These are phyloP conservation scores for Xylaria sp. DNA, from an alignment of 2,329 filamentous ascomycete species.

Conservation along the genomic window DNA sequence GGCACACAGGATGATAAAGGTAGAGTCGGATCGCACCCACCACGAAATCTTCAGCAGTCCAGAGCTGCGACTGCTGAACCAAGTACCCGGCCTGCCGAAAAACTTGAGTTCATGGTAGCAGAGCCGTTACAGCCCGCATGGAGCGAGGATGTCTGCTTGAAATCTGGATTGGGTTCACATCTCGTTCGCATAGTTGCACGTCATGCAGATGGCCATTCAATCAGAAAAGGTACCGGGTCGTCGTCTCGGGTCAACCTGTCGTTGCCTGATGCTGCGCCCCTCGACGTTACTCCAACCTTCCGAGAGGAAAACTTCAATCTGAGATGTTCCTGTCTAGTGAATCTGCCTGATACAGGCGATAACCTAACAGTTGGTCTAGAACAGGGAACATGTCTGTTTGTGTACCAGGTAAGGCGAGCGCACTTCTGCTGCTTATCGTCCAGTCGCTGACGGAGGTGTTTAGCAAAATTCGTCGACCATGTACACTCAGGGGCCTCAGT, in stretches of 20 bases:
- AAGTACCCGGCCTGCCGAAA: slow-evolving; percentile 16
- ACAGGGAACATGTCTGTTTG: slow-evolving; percentile 45
- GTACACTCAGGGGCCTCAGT: slow-evolving; percentile 33
- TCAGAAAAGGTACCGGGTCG: slow-evolving; percentile 27
- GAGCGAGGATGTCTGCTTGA: slow-evolving; percentile 43
- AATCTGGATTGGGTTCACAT: slow-evolving; percentile 35
- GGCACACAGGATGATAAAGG: slow-evolving; percentile 51
- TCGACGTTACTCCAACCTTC: slow-evolving; percentile 35
- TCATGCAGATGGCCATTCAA: slow-evolving; percentile 37
- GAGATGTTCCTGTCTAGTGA: slow-evolving; percentile 41
- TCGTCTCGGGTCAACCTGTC: slow-evolving; percentile 30
- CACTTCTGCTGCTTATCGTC: neutral
- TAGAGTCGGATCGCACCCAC: slow-evolving; percentile 53
- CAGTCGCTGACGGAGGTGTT: slow-evolving; percentile 10
- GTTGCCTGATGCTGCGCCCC: slow-evolving; percentile 37
- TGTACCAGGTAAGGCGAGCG: slow-evolving; percentile 45
- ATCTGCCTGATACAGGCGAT: slow-evolving; percentile 32
- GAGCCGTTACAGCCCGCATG: slow-evolving; percentile 46
- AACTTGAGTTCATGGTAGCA: slow-evolving; percentile 32
- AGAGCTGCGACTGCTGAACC: slow-evolving; percentile 32
- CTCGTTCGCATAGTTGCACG: slow-evolving; percentile 42
- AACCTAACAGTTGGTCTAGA: slow-evolving; percentile 25
- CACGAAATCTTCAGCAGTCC: slow-evolving; percentile 38
- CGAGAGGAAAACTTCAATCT: slow-evolving; percentile 37
- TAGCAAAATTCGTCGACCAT: slow-evolving; percentile 43